A percentile compares a stretch with the other conserved stretches of the same genome.
These are phyloP conservation scores for Helotiales sp. DNA, from an alignment of 2,329 filamentous ascomycete species.

Conservation along the genomic window DNA sequence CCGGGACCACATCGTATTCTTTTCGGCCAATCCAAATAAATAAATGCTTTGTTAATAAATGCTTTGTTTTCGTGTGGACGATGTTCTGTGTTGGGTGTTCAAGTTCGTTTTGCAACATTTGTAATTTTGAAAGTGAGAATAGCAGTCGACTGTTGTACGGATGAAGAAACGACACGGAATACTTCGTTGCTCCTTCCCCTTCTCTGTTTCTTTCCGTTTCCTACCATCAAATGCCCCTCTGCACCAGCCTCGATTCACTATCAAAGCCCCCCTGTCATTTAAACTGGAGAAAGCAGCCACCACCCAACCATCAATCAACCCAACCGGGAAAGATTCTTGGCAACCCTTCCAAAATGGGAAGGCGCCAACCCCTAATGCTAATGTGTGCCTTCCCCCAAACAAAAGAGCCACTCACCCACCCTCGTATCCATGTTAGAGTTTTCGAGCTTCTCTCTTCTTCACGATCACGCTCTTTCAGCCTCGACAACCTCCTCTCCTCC, in stretches of 20 bases:
- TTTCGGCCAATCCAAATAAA: background rate
- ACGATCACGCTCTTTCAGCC: conserved; percentile 7
- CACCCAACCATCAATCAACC: background rate
- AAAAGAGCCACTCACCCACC: background rate
- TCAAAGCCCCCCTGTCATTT: background rate
- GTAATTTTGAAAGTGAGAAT: too few species aligned
- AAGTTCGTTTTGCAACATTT: too few species aligned
- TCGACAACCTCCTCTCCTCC: background rate
- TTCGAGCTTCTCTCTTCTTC: background rate
- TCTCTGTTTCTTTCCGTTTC: too few species aligned
- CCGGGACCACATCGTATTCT: background rate
- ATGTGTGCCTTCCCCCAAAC: background rate
- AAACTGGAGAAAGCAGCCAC: background rate
- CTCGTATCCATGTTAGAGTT: background rate
- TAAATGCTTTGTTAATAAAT: too few species aligned
- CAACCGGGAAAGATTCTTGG: background rate
- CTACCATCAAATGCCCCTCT: too few species aligned
- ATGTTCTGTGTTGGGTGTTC: background rate
- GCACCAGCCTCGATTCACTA: too few species aligned
- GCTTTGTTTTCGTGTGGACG: background rate
- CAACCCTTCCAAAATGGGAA: background rate
- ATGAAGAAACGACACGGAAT: too few species aligned
- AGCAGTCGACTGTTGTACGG: too few species aligned
- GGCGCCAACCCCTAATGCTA: conserved; percentile 3
- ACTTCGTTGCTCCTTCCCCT: too few species aligned